Conservation (phyloP, 2,329 filamentous ascomycete species). For the Microcera coccophila region DNA sequence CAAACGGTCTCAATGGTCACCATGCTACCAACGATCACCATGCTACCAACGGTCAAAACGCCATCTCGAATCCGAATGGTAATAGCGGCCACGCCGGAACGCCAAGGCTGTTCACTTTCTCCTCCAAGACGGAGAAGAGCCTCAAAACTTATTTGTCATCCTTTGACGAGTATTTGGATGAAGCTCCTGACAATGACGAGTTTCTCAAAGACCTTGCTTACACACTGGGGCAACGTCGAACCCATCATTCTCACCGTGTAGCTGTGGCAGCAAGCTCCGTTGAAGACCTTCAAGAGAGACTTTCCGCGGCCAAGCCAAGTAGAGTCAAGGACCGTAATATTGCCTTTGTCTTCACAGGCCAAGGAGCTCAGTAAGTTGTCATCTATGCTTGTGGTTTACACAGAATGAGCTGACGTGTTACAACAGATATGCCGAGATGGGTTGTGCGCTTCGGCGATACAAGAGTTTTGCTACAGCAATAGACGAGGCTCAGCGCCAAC, state of each 20-base stretch:
- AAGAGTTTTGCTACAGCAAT: not conserved
- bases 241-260: slow-evolving; percentile 19
- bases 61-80: not conserved
- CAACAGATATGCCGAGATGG: slow-evolving; percentile 12
- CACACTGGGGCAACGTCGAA: slow-evolving; percentile 28
- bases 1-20: not conserved
- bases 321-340: not conserved
- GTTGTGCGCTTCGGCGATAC: slow-evolving; percentile 6
- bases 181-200: not conserved
- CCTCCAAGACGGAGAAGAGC: not conserved
- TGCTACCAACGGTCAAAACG: not conserved
- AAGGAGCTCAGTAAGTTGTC: slow-evolving; percentile 16
- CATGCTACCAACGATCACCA: not conserved
- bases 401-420: too few species aligned
- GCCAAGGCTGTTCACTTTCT: not conserved
- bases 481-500: not conserved
- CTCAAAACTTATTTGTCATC: slow-evolving; percentile 15
- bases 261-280: slow-evolving; percentile 7
- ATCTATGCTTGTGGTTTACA: too few species aligned
- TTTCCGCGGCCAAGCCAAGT: slow-evolving; percentile 9
- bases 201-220: slow-evolving; percentile 21
- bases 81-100: not conserved
- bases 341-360: slow-evolving; percentile 14
- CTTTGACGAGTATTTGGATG: slow-evolving; percentile 19
- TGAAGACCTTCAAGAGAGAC: slow-evolving; percentile 6